These are phyloP conservation scores for Solanum okadae DNA, from an alignment of 257 asterid species.

Conservation along the genomic window DNA sequence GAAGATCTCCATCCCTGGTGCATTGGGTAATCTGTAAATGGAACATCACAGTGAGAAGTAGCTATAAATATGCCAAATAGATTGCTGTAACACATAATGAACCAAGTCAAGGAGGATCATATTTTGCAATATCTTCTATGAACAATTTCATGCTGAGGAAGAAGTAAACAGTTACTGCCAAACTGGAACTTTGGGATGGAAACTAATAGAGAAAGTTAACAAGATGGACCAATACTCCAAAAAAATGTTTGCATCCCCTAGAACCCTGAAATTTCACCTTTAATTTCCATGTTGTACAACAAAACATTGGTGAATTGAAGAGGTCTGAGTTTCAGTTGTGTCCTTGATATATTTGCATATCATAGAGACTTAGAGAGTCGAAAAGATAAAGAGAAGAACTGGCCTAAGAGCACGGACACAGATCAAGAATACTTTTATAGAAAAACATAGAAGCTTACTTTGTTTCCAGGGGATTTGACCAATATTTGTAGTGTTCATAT, in stretches of 20 bases:
- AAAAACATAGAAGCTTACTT: constrained; percentile 29
- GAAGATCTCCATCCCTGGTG: constrained; percentile 77
- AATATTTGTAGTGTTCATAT: constrained; percentile 63
- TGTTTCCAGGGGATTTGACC: constrained; percentile 91
- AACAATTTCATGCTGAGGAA: neutral
- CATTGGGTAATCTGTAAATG: constrained; percentile 62
- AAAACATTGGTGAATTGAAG: neutral
- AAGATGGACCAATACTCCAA: neutral
- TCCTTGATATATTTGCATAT: too few species aligned
- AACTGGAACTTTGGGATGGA: neutral
- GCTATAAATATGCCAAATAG: neutral
- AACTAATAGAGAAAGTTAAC: neutral
- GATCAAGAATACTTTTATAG: neutral
- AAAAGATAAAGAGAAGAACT: neutral
- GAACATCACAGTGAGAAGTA: neutral
- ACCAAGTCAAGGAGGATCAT: neutral
- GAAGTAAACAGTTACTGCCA: neutral
- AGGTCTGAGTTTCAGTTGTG: neutral
- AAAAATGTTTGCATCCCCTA: neutral
- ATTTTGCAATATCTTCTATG: neutral
- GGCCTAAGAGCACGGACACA: neutral
- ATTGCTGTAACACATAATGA: neutral
- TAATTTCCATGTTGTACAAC: neutral
- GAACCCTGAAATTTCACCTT: neutral
- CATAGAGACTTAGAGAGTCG: too few species aligned